These are phyloP conservation scores for Colletotrichum musae DNA, from an alignment of 2,329 filamentous ascomycete genomes.

Conservation along the genomic window DNA sequence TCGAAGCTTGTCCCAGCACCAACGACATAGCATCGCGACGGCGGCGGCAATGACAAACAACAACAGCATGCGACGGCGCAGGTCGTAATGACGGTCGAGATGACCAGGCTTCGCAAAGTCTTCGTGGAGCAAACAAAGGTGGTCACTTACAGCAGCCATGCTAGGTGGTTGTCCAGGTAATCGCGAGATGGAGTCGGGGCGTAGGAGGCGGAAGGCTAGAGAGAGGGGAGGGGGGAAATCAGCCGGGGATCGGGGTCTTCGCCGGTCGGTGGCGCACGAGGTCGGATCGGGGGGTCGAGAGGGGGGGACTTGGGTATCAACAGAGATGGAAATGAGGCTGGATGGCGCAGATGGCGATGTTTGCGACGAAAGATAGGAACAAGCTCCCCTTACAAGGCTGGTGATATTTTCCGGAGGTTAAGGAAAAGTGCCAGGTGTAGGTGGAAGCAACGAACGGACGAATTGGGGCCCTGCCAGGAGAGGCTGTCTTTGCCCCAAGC, in stretches of 20 bases:
- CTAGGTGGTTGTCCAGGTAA: conserved; percentile 39
- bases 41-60: background rate
- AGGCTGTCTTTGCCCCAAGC: conserved; percentile 32
- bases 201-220: conserved; percentile 21
- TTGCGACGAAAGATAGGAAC: conserved; percentile 42
- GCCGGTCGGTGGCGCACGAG: conserved; percentile 28
- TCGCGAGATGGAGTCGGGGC: conserved; percentile 34
- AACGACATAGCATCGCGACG: conserved; percentile 18
- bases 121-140: background rate
- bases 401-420: conserved; percentile 44
- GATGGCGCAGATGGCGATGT: conserved; percentile 38
- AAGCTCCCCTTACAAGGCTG: conserved; percentile 43
- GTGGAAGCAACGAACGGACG: conserved; percentile 41
- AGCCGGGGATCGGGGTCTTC: conserved; percentile 35
- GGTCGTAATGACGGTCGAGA: background rate
- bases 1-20: conserved; percentile 6
- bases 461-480: conserved; percentile 42
- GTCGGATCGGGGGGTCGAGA: conserved; percentile 34
- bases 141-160: conserved; percentile 42
- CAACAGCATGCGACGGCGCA: conserved; percentile 4
- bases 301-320: conserved; percentile 41
- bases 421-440: conserved; percentile 42
- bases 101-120: background rate
- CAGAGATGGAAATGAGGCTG: conserved; percentile 40
- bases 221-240: conserved; percentile 14